Evolutionary conservation across 2,329 filamentous ascomycete species (phyloP), one percentile per base, ranked within the genome.

Genomic region (Pseudogymnoascus sp.): DNA sequence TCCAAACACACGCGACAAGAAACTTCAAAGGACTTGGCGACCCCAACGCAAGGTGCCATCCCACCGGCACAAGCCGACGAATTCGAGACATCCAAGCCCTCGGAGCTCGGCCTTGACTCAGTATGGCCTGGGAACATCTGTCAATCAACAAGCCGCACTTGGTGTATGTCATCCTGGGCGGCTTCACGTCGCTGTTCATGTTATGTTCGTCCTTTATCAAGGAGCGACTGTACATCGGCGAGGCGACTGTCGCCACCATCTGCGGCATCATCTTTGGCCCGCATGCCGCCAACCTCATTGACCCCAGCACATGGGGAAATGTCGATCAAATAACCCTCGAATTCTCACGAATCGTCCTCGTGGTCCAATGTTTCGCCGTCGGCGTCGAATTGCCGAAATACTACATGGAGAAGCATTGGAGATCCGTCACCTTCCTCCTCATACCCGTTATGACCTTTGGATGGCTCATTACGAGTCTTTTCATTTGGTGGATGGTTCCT

Each of bases 341-440:
- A 72, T 92, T 94, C 78, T 92, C 91, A 49, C 87, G 92, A 67
- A 89, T 96, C 69, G 91, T 96, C 66, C 83, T 95, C 45, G 91
- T 95, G 66, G 90, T 96, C 33, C 92, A 96, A 78, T 95, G 91
- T 77, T 96, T 96, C 74, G 91, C 91, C 72, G 87, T 96, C 60
- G 91, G 91, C 61, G 91, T 96, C 77, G 91, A 96, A 77, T 78
- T 96, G 81, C 91, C 91, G 31, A 91, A 90, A 74, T 89, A 88
- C 66, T 99, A 99, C 78, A 99, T 99, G 94, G 94, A 97, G 73
- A 88, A 86, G 70, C 94, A 99, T 76, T 99, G 94, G 94, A 89
- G 84, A 71, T 97, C 93, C 0, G 94, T 99, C 65, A 79, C 89
- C 12, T 85, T 96, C 70, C 80, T 99, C 64, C 83, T 99, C 52